A percentile compares a stretch with the other conserved stretches of the same genome.
Evolutionary conservation across 129 eudicot species (phyloP).

Genomic region (carrot (Daucus carota)): DNA sequence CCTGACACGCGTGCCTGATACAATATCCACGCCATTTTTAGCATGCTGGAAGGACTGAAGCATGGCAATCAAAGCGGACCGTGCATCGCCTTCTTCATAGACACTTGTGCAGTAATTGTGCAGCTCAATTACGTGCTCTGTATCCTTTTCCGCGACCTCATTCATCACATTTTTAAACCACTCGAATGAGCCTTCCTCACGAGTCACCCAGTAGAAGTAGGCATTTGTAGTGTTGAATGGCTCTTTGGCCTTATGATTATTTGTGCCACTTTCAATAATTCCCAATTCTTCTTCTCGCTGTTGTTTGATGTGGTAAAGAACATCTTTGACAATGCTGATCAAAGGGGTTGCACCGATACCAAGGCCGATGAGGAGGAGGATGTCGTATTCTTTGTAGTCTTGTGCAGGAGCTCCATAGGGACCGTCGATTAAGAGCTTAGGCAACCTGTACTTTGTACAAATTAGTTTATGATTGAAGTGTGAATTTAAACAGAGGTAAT

Average conservation of each 20-base stretch:
- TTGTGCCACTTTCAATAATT: constrained; percentile 16
- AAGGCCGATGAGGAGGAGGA: constrained; percentile 53
- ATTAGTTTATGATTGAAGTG: neutral
- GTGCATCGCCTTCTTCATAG: constrained; percentile 76
- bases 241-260: neutral
- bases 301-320: constrained; percentile 47
- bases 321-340: constrained; percentile 61
- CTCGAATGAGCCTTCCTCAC: constrained; percentile 63
- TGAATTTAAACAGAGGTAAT: neutral
- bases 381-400: constrained; percentile 58
- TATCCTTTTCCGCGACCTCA: constrained; percentile 51
- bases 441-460: constrained; percentile 29
- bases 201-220: constrained; percentile 67
- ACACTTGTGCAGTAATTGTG: constrained; percentile 87
- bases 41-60: constrained; percentile 62
- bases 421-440: constrained; percentile 46
- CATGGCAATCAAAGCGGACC: constrained; percentile 60
- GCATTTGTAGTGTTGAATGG: constrained; percentile 32
- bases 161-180: constrained; percentile 76
- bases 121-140: constrained; percentile 47
- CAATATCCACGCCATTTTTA: constrained; percentile 60
- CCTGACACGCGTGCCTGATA: constrained; percentile 68
- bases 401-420: constrained; percentile 85
- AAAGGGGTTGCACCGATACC: constrained; percentile 71
- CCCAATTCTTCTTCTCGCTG: constrained; percentile 27